These are phyloP conservation scores for Plasmopara muralis DNA, from an alignment of 352 stramenopile species.

Conservation along the genomic window DNA sequence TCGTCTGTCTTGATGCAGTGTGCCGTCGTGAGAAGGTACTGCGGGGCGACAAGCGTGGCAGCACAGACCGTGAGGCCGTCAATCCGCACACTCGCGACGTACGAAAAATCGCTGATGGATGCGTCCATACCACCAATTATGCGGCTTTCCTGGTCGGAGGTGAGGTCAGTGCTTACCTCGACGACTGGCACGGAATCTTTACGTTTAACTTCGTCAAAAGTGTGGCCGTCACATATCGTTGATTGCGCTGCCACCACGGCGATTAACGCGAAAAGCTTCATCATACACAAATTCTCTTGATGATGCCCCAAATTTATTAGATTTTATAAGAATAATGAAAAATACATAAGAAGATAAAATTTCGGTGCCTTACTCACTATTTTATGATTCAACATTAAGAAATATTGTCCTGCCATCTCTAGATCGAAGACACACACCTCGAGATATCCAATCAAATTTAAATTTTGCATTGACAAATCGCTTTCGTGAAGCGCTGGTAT, in stretches of 20 bases:
- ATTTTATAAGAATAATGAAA: no score
- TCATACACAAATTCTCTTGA: no score
- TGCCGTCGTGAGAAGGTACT: conserved; percentile 62
- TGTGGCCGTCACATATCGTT: conserved; percentile 9
- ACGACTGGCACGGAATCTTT: neutral
- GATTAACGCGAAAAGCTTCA: conserved; percentile 19
- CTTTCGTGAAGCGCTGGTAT: no score
- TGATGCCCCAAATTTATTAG: no score
- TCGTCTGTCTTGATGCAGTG: conserved; percentile 52
- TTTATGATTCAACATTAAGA: no score
- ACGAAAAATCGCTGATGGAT: conserved; percentile 34
- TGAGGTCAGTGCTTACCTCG: conserved; percentile 20
- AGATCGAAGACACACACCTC: no score
- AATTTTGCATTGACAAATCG: no score
- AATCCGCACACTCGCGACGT: conserved; percentile 50
- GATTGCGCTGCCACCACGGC: conserved; percentile 2
- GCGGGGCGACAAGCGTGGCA: conserved; percentile 46
- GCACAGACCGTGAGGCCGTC: conserved; percentile 46
- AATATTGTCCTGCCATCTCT: no score
- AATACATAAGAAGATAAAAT: no score
- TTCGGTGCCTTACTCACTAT: no score
- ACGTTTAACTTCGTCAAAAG: conserved; percentile 9
- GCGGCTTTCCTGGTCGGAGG: conserved; percentile 23
- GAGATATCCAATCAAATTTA: no score
- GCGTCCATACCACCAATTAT: conserved; percentile 11